Evolutionary conservation across 2,329 filamentous ascomycete genomes (phyloP).

Genomic region (Diaporthe sp.): DNA sequence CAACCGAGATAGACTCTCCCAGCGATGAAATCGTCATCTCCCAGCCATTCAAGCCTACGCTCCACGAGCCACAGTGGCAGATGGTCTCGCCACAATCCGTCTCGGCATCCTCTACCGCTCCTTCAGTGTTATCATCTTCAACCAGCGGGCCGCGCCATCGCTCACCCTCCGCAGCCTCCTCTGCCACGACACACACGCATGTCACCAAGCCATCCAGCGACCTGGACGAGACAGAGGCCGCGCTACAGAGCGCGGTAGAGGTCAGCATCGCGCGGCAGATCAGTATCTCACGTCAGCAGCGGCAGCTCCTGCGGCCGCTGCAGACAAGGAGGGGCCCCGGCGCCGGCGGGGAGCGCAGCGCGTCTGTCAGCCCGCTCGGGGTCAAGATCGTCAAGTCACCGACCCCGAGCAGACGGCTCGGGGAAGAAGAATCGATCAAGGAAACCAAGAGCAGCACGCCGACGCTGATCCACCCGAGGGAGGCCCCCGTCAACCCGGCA

Average conservation of each 20-base stretch:
- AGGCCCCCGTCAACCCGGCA: slow-evolving; percentile 45
- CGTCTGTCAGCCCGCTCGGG: slow-evolving; percentile 39
- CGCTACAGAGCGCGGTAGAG: slow-evolving; percentile 70
- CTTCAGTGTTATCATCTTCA: slow-evolving; percentile 52
- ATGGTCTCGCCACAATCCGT: slow-evolving; percentile 59
- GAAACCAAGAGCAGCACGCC: slow-evolving; percentile 61
- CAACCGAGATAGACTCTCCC: slow-evolving; percentile 47
- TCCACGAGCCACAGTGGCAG: slow-evolving; percentile 62
- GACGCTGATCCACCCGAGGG: slow-evolving; percentile 57
- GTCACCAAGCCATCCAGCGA: slow-evolving; percentile 52
- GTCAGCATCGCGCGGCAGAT: slow-evolving; percentile 79
- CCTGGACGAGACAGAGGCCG: slow-evolving; percentile 57
- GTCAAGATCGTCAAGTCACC: slow-evolving; percentile 44
- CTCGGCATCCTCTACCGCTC: slow-evolving; percentile 48
- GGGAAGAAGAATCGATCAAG: slow-evolving; percentile 52
- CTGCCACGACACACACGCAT: slow-evolving; percentile 48
- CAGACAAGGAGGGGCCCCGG: slow-evolving; percentile 50
- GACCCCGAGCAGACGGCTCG: slow-evolving; percentile 43
- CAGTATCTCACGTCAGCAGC: slow-evolving; percentile 73
- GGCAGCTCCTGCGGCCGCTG: slow-evolving; percentile 69
- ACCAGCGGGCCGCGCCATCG: slow-evolving; percentile 44
- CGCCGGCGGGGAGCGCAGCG: slow-evolving; percentile 17
- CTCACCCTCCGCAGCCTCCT: slow-evolving; percentile 43
- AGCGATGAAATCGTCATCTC: slow-evolving; percentile 47
- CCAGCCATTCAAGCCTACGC: slow-evolving; percentile 53